These are phyloP conservation scores for Picochlorum sp. DNA, from an alignment of 139 green algal species.

Conservation along the genomic window DNA sequence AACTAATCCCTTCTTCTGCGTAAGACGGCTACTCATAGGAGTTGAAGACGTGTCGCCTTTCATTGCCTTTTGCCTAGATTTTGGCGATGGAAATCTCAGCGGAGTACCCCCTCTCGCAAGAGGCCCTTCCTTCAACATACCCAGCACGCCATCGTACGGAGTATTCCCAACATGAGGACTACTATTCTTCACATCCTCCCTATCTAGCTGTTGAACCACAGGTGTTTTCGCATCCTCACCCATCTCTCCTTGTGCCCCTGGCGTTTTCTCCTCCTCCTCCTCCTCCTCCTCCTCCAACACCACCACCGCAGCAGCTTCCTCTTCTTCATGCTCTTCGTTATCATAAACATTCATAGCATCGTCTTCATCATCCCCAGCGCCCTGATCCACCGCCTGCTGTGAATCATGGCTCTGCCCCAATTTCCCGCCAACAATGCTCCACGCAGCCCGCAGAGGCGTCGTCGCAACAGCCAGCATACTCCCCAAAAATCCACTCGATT, in stretches of 20 bases:
- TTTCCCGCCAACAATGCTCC: background rate
- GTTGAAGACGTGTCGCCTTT: background rate
- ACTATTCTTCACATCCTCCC: too few species aligned
- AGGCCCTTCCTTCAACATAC: slow-evolving; percentile 22
- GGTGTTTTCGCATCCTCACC: too few species aligned
- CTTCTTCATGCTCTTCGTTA: background rate
- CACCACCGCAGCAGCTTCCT: background rate
- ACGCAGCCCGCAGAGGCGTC: slow-evolving; percentile 6
- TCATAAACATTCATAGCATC: background rate
- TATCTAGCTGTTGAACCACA: too few species aligned
- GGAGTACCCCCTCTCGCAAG: background rate
- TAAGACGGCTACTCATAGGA: too few species aligned
- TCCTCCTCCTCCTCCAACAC: background rate
- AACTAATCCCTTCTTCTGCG: too few species aligned
- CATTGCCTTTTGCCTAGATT: background rate
- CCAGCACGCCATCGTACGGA: slow-evolving; percentile 24
- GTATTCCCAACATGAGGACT: slow-evolving; percentile 5
- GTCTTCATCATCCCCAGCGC: background rate
- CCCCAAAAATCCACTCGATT: background rate
- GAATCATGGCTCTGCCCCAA: background rate
- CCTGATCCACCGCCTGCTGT: background rate
- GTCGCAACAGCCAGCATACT: slow-evolving; percentile 8
- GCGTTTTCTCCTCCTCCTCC: background rate
- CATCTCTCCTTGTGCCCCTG: too few species aligned
- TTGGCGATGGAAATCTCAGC: background rate